A percentile compares a stretch with the other conserved stretches of the same genome.
These are phyloP conservation scores for Curvularia hawaiiensis DNA, from an alignment of 2,329 filamentous ascomycete genomes.

Conservation along the genomic window DNA sequence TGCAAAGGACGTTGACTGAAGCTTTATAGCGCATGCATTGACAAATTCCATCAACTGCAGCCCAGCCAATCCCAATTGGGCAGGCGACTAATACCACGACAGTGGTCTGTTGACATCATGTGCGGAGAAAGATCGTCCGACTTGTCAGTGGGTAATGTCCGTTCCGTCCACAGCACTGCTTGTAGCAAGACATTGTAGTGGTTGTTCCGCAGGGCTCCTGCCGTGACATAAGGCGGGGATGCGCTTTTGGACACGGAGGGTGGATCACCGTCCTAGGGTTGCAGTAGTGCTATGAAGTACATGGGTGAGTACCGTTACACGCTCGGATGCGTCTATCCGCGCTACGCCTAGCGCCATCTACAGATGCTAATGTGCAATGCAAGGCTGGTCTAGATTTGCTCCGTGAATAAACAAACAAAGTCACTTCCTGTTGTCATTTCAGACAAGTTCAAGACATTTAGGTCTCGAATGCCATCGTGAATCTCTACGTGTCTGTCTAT, in stretches of 20 bases:
- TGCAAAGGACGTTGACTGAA: neutral
- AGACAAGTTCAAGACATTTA: too few relatives aligned
- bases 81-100: neutral
- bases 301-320: neutral
- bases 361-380: neutral
- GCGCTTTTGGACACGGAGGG: constrained; percentile 1
- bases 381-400: neutral
- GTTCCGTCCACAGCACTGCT: neutral
- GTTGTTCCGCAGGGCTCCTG: neutral
- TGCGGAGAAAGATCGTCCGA: constrained; percentile 10
- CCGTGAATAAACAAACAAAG: neutral
- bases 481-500: neutral
- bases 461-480: too few relatives aligned
- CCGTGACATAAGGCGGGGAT: neutral
- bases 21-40: constrained; percentile 14
- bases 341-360: neutral
- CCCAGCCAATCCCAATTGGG: neutral
- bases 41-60: constrained; percentile 4
- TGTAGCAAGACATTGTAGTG: constrained; percentile 1
- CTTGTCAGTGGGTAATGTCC: constrained; percentile 6
- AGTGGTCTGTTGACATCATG: constrained; percentile 12
- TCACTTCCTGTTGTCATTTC: neutral
- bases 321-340: neutral
- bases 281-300: neutral
- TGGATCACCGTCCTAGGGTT: neutral